Evolutionary conservation across 129 eudicot species (phyloP), one percentile per base, ranked within the genome.

Genomic region (Solidago caesia): DNA sequence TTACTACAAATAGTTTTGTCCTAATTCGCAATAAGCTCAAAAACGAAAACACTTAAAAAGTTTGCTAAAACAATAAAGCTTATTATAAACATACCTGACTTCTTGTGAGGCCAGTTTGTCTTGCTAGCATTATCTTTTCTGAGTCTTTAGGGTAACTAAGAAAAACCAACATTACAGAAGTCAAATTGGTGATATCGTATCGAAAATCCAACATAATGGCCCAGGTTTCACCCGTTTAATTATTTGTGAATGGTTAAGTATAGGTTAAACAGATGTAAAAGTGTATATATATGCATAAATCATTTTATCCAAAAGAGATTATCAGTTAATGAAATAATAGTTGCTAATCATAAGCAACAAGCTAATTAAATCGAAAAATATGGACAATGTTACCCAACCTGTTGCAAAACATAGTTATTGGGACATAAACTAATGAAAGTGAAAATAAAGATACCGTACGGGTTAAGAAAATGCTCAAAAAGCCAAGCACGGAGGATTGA

Each of bases 401-500:
- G 2, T 29, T 29, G 2, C 39, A 29, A 29, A 29, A 29, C 39
- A 29, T 1, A n/a, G n/a, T n/a, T n/a, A n/a, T 33, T 62, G 44
- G 2, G 5, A 44, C 6, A 42, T 41, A 53, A 26, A 59, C 7
- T 2, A n/a, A 66, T n/a, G 2, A 58, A 12, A 58, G 39, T 1
- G 48, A 46, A 9, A 15, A 13, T 5, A 44, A 66, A 55, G 63
- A 57, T 33, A 80, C 67, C 98, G 41, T 88, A 93, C 98, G 98
- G 98, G 78, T 93, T 88, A 44, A 93, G 91, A 69, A 93, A 93
- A 81, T 93, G 96, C 78, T 90, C 98, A 72, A 93, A 93, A 11
- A 93, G 87, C 98, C 98, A 93, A 77, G 98, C 92, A 60, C 98
- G 96, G 63, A 93, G 97, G 45, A 90, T 75, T 0, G 97, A 86